Base-by-base conservation (phyloP, 1,284 basidiomycete species). In the Cutaneotrichosporon sp. region DNA sequence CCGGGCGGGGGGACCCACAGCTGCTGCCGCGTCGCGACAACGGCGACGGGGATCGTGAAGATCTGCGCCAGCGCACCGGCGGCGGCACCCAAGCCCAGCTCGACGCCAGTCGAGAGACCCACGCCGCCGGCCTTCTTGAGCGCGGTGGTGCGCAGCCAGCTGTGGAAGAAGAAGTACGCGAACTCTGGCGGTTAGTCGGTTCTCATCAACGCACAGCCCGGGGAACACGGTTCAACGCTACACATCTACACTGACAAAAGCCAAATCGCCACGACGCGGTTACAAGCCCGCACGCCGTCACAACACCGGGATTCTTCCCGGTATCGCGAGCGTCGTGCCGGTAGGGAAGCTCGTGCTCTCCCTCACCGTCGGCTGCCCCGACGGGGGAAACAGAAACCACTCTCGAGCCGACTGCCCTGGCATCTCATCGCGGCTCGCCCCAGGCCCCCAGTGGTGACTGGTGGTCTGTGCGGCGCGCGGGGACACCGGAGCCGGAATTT, bases 91-190 rank as follows among this genome's bases (percentile, higher is more conserved):
- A 99, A 79, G 10, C 87, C 71, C 8, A 99, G 81, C 71, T 97
- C 92, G 41, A 86, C 83, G 3, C 82, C 82, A 3, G 90, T 92
- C 4, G 85, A 87, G 14, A 92, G 78, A 6, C 46, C 12, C 17
- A 79, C 75, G 5, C 79, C 74, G 31, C n/a, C 33, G 14, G 61
- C 58, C 32, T 61, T 64, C 47, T 59, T 50, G 33, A 70, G 50
- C 32, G 63, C 63, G 25, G 61, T 86, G 70, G 64, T 67, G 25
- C 90, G 83, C 25, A 97, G 88, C 70, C 90, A 80, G 24, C 91
- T 88, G 76, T 97, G 97, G 80, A 96, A 97, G 81, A 97, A 97
- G 80, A 98, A 99, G 79, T 98, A 99, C 19, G 96, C 93, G 69
- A 94, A 97, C 82, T 96, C 94, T 96, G 54, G 17, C 11, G 26